Evolutionary conservation across 2,329 filamentous ascomycete species (phyloP).

Genomic region (Colletotrichum musicola): DNA sequence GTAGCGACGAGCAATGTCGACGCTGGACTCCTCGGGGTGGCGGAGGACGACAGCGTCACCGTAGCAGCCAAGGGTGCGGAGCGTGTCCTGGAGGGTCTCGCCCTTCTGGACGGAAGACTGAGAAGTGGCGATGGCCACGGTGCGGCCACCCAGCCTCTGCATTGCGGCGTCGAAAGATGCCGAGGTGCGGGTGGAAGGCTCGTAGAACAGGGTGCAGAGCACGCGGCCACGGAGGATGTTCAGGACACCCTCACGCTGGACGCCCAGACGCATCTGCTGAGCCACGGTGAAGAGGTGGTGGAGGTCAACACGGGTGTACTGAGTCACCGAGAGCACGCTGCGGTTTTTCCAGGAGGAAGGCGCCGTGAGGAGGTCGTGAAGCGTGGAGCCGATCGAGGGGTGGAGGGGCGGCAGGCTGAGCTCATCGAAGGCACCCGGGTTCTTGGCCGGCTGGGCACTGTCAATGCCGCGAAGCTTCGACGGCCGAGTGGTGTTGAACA

Average conservation of each 20-base stretch:
- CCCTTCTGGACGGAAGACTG: constrained; percentile 95
- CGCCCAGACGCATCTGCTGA: constrained; percentile 96
- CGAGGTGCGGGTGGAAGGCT: constrained; percentile 95
- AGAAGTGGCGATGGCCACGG: constrained; percentile 83
- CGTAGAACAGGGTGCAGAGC: constrained; percentile 94
- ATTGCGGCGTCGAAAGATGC: constrained; percentile 97
- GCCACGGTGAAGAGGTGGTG: constrained; percentile 96
- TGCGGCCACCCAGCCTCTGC: constrained; percentile 94
- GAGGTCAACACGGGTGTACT: constrained; percentile 88
- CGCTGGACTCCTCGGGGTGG: constrained; percentile 86
- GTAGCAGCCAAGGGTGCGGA: constrained; percentile 94
- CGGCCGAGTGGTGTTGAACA: constrained; percentile 47
- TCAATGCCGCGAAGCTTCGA: constrained; percentile 47
- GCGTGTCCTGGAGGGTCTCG: constrained; percentile 91
- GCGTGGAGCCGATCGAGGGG: constrained; percentile 67
- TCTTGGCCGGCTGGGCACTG: constrained; percentile 15
- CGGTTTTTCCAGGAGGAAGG: constrained; percentile 88
- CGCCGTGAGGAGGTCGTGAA: constrained; percentile 80
- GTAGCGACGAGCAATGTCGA: constrained; percentile 86
- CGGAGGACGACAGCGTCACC: constrained; percentile 95
- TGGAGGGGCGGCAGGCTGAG: constrained; percentile 62
- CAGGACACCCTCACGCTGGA: constrained; percentile 91
- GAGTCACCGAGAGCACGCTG: constrained; percentile 91
- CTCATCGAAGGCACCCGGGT: constrained; percentile 52
- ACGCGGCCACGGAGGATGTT: constrained; percentile 88